Evolutionary conservation across 2,329 filamentous ascomycete genomes (phyloP), one percentile per base, ranked within the genome.

Genomic region (Arthrobotrys sphaeroides): DNA sequence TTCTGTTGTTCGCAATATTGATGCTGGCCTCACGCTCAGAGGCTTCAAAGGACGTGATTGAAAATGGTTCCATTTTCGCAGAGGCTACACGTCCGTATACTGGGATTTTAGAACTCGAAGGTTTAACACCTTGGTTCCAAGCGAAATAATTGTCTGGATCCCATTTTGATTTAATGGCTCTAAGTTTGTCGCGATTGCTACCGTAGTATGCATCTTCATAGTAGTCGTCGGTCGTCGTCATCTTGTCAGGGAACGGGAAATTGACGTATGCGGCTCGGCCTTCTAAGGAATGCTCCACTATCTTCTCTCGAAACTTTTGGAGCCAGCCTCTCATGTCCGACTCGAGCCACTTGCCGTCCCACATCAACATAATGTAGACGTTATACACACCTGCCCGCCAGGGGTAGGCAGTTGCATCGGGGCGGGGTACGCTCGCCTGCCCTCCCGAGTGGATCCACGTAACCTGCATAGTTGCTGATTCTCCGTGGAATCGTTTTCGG

Each of bases 141-240:
- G 72, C 60, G 33, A 82, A 83, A 61, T 80, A 79, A 5, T 81
- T 78, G 0, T 66, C 9, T 28, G 49, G 43, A 20, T 83, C 82
- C 78, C 79, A 82, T 0, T 78, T 33, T 2, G 77, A 5, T 74
- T 83, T 83, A 43, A 83, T 26, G 0, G 59, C 22, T 13, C 76
- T 78, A 2, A 83, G 31, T 33, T 78, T 60, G 0, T 69, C 1
- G 1, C 55, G 45, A 28, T 83, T 83, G 0, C 67, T 61, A 0
- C 82, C 82, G 36, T 78, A 83, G 66, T 82, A 82, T 2, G 79
- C 79, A 55, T 70, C n/a, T 82, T 80, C 31, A 80, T 77, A 1
- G 38, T n/a, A n/a, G n/a, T n/a, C n/a, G n/a, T 65, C 0, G 60
- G 18, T 0, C 24, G 7, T 22, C 9, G 6, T 36, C n/a, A 36